These are phyloP conservation scores for Aegilops speltoides DNA, from an alignment of 176 grass and related monocot species.

Conservation along the genomic window DNA sequence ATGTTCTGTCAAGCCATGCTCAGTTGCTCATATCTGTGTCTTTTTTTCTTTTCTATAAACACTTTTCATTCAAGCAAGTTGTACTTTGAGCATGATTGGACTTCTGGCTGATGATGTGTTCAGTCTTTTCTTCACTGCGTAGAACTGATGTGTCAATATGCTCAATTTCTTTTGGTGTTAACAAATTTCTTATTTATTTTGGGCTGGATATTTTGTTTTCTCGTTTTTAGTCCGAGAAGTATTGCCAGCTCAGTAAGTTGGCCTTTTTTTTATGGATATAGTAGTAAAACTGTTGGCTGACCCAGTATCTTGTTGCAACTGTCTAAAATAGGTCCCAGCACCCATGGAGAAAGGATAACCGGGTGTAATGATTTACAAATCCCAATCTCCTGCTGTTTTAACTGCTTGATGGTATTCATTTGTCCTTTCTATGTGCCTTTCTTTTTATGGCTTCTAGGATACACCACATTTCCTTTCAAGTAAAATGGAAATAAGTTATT, in stretches of 20 bases:
- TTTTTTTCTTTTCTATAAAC: not conserved
- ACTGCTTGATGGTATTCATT: constrained; percentile 19
- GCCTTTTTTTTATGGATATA: not conserved
- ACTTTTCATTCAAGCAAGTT: not conserved
- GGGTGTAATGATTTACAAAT: constrained; percentile 17
- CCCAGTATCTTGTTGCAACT: not conserved
- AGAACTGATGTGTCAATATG: not conserved
- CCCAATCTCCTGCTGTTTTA: not conserved
- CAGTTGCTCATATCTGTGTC: not conserved
- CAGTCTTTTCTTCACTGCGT: not conserved
- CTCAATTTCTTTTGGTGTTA: not conserved
- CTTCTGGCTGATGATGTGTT: not conserved
- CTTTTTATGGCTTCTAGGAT: not conserved
- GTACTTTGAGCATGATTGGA: not conserved
- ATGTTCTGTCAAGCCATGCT: not conserved
- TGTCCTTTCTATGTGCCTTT: not conserved
- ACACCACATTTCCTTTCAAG: not conserved
- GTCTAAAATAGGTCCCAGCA: constrained; percentile 12
- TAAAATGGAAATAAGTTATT: not conserved
- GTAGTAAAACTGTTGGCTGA: not conserved
- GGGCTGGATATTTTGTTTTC: not conserved
- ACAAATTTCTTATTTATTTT: not conserved
- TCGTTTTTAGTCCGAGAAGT: not conserved
- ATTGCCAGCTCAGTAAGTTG: not conserved
- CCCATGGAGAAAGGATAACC: not conserved